Conservation (phyloP, 805 yeast species). For the Citeromyces matritensis region DNA sequence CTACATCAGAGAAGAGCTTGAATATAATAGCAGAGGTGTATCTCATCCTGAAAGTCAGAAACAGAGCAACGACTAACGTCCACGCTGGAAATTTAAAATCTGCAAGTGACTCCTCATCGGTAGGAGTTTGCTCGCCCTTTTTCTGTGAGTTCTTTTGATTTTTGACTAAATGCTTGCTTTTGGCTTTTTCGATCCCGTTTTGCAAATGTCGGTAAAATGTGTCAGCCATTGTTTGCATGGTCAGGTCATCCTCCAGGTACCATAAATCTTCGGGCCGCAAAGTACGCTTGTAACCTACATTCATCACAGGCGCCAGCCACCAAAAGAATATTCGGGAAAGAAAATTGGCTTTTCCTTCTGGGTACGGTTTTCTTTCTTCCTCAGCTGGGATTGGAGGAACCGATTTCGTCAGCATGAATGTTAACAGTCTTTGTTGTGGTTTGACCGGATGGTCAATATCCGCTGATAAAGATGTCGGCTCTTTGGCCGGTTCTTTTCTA, state of each 20-base stretch:
- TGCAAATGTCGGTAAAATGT: constrained; percentile 19
- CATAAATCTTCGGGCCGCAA: constrained; percentile 52
- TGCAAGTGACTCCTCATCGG: constrained; percentile 20
- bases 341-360: constrained; percentile 21
- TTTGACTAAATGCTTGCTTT: too few species aligned
- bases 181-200: constrained; percentile 8
- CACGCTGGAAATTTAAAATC: constrained; percentile 28
- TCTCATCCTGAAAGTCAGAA: constrained; percentile 29
- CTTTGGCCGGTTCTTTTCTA: too few species aligned
- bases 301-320: constrained; percentile 56
- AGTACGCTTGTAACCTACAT: constrained; percentile 57
- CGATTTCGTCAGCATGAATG: constrained; percentile 8
- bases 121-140: constrained; percentile 11
- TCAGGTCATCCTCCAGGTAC: constrained; percentile 22
- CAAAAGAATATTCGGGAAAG: constrained; percentile 33
- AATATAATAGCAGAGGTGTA: constrained; percentile 23
- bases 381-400: constrained; percentile 40
- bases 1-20: constrained; percentile 29
- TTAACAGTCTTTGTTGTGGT: constrained; percentile 4
- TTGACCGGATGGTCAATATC: too few species aligned
- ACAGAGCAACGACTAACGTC: constrained; percentile 24
- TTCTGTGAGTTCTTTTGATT: constrained; percentile 10
- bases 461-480: too few species aligned
- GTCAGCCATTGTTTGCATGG: constrained; percentile 22
- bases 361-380: constrained; percentile 32